Conservation (phyloP, 805 yeast genomes). For the Nakazawaea wickerhamii region DNA sequence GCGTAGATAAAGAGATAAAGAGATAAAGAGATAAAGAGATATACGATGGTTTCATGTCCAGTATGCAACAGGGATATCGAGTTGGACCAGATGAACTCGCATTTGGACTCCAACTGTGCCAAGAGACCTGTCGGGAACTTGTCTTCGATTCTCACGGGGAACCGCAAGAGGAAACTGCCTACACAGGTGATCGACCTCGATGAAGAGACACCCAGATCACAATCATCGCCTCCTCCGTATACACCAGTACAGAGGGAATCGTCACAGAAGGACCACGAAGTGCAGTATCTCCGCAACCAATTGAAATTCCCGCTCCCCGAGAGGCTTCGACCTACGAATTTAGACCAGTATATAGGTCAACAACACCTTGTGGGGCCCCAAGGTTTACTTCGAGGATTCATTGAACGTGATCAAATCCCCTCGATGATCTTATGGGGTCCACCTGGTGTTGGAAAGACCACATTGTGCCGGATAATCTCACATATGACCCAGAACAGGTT, state of each 20-base stretch:
- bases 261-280: constrained; percentile 14
- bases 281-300: constrained; percentile 18
- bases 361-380: constrained; percentile 60
- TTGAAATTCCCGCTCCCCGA: constrained; percentile 60
- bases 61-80: constrained; percentile 25
- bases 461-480: constrained; percentile 58
- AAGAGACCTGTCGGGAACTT: constrained; percentile 1
- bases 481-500: constrained; percentile 48
- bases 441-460: constrained; percentile 94
- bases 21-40: background rate
- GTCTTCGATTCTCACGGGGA: constrained; percentile 10
- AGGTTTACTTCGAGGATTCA: constrained; percentile 63
- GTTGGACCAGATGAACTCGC: constrained; percentile 26
- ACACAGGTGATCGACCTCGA: constrained; percentile 3
- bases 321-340: constrained; percentile 66
- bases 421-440: constrained; percentile 93
- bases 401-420: constrained; percentile 63
- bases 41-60: constrained; percentile 29
- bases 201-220: constrained; percentile 3
- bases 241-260: constrained; percentile 14
- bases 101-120: constrained; percentile 27
- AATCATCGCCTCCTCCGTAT: constrained; percentile 15
- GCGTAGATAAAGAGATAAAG: background rate
- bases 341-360: constrained; percentile 82
- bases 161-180: constrained; percentile 1